Base-by-base conservation (phyloP, 306 rosid genomes). In the Rosa multiflora region DNA sequence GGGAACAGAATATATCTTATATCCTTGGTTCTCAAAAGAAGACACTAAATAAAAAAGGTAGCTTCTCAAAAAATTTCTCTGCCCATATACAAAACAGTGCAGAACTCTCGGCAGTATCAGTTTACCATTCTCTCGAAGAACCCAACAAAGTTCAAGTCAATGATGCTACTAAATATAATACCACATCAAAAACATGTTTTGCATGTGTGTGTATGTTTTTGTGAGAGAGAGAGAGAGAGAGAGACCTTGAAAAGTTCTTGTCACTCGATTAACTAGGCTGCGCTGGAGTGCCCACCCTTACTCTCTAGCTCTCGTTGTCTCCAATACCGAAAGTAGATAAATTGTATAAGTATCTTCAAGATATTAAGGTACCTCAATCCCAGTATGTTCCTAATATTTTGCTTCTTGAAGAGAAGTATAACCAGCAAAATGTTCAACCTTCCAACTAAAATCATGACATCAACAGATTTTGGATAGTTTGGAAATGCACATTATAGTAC, bases 271-370 rank as follows among this genome's bases (percentile, higher is more conserved):
- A 64, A 21, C 75, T 72, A 86, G 68, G 73, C 84, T 53, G 70
- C 63, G 11, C 37, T 80, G 67, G 84, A 80, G 74, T 75, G 74
- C 64, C 43, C 74, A 56, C 29, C 21, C 74, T 51, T 77, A 47
- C 56, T 66, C 44, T 39, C 70, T 42, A 29, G 21, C 75, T 17
- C 67, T 40, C 39, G 46, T 23, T 48, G 67, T 68, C 58, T 59
- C 85, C 82, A 26, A 68, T 7, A 75, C 76, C 49, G 84, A 55
- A 83, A 88, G 83, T 90, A 89, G 75, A 86, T 59, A 76, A 90
- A 91, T 74, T 93, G 97, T 78, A 85, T 49, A 67, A 93, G 77
- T 86, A 93, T 93, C 97, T 93, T 37, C 78, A 44, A 85, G 62
- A 70, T 4, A 53, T 86, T 81, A 83, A 86, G 89, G 82, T 48